These are phyloP conservation scores for Alternaria sp. DNA, from an alignment of 2,329 filamentous ascomycete genomes.

Conservation along the genomic window DNA sequence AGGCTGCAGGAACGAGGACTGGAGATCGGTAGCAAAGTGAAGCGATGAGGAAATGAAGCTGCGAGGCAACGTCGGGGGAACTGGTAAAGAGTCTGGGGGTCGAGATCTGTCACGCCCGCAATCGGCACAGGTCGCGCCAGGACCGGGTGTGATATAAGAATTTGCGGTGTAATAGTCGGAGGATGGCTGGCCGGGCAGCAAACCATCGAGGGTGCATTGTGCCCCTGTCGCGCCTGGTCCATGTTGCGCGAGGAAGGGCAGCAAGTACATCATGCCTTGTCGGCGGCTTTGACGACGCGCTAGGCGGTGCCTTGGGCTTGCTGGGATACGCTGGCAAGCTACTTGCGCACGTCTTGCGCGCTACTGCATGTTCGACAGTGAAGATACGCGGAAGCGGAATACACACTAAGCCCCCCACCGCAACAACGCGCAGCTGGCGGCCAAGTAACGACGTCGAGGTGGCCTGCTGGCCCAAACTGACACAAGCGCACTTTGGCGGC, in stretches of 20 bases:
- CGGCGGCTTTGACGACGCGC: constrained; percentile 31
- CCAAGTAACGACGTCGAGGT: constrained; percentile 13
- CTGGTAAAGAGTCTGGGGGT: constrained; percentile 16
- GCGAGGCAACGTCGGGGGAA: constrained; percentile 7
- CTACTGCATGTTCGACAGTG: constrained; percentile 36
- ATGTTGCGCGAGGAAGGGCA: constrained; percentile 35
- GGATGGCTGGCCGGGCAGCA: constrained; percentile 36
- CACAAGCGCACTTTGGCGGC: constrained; percentile 27
- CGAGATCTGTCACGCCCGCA: constrained; percentile 26
- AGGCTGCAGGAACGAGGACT: constrained; percentile 15
- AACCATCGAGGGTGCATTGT: constrained; percentile 33
- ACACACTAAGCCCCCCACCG: constrained; percentile 14
- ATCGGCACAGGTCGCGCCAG: constrained; percentile 30
- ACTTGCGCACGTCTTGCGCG: constrained; percentile 23
- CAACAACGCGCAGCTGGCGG: constrained; percentile 24
- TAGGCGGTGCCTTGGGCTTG: constrained; percentile 17
- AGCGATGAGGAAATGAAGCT: constrained; percentile 20
- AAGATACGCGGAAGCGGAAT: constrained; percentile 41
- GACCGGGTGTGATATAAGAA: constrained; percentile 41
- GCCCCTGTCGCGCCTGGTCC: constrained; percentile 28
- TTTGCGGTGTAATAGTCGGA: constrained; percentile 40
- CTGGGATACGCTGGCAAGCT: constrained; percentile 24
- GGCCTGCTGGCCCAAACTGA: constrained; percentile 27
- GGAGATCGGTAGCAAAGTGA: constrained; percentile 9
- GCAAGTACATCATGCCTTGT: constrained; percentile 34